Percentiles rank a stretch among this genome's conserved stretches.
phyloP scores from a whole-genome alignment of 2,329 filamentous ascomycete species.

The Elsinoe australis region DNA sequence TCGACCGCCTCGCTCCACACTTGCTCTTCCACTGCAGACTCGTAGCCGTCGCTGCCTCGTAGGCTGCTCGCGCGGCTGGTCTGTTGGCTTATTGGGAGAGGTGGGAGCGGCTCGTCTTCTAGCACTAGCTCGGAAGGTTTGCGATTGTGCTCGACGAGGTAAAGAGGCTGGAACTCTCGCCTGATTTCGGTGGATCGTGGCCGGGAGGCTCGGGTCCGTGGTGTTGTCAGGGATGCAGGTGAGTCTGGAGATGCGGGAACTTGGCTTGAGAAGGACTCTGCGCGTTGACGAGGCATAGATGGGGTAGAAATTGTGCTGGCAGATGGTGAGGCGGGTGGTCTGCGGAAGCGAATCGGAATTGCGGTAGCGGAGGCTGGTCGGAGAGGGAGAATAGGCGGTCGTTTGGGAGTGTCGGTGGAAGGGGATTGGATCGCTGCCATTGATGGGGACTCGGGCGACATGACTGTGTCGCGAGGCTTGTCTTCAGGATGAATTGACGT shows the following conservation, averaged over 20 bases:
- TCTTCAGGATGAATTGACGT: conserved; percentile 19
- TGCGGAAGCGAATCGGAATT: conserved; percentile 31
- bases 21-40: conserved; percentile 37
- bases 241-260: conserved; percentile 21
- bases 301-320: conserved; percentile 6
- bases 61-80: conserved; percentile 35
- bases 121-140: conserved; percentile 38
- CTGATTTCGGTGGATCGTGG: conserved; percentile 22
- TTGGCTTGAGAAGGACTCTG: conserved; percentile 27
- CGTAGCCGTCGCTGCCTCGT: conserved; percentile 37
- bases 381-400: conserved; percentile 20
- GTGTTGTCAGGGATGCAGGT: conserved; percentile 22
- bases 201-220: conserved; percentile 18
- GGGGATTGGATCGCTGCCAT: conserved; percentile 17
- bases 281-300: conserved; percentile 22
- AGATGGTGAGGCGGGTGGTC: conserved; percentile 26
- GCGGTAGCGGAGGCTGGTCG: conserved; percentile 29
- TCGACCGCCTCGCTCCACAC: conserved; percentile 26
- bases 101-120: conserved; percentile 41
- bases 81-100: conserved; percentile 42
- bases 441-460: conserved; percentile 28
- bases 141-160: conserved; percentile 63
- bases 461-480: background rate
- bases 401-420: conserved; percentile 18
- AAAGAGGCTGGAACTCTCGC: conserved; percentile 68